Evolutionary conservation across 2,329 filamentous ascomycete genomes (phyloP).

Genomic region (Diaporthe longicolla): DNA sequence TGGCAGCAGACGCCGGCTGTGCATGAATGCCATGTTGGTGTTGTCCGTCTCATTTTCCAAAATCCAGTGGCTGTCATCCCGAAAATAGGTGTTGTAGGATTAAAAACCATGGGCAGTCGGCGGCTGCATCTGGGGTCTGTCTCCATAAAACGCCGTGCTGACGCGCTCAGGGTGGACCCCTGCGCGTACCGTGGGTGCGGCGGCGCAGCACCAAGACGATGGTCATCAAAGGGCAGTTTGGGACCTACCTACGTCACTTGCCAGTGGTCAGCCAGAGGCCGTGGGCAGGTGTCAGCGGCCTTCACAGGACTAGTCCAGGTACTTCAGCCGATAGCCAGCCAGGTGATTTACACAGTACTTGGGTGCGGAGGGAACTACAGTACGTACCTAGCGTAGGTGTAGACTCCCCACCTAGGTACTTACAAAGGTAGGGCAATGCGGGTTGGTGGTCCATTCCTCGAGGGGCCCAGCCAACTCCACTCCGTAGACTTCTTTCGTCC

Average conservation of each 20-base stretch:
- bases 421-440: conserved; percentile 8
- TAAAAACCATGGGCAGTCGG: neutral
- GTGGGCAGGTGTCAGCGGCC: conserved; percentile 11
- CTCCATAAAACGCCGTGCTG: conserved; percentile 33
- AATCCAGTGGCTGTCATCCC: conserved; percentile 36
- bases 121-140: conserved; percentile 37
- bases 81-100: conserved; percentile 39
- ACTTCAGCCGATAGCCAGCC: neutral
- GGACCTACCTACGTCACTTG: conserved; percentile 24
- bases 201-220: neutral
- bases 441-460: conserved; percentile 19
- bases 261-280: conserved; percentile 4
- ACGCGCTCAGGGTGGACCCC: neutral
- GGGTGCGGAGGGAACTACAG: neutral
- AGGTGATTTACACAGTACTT: neutral
- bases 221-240: conserved; percentile 10
- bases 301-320: neutral
- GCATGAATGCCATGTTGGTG: conserved; percentile 10
- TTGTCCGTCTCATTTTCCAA: conserved; percentile 8
- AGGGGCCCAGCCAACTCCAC: conserved; percentile 20
- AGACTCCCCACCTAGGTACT: neutral
- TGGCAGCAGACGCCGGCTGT: conserved; percentile 6
- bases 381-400: neutral
- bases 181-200: neutral
- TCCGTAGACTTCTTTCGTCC: conserved; percentile 30